Conservation (phyloP, 768 basidiomycete species). For the Leccinum truebloodii region DNA sequence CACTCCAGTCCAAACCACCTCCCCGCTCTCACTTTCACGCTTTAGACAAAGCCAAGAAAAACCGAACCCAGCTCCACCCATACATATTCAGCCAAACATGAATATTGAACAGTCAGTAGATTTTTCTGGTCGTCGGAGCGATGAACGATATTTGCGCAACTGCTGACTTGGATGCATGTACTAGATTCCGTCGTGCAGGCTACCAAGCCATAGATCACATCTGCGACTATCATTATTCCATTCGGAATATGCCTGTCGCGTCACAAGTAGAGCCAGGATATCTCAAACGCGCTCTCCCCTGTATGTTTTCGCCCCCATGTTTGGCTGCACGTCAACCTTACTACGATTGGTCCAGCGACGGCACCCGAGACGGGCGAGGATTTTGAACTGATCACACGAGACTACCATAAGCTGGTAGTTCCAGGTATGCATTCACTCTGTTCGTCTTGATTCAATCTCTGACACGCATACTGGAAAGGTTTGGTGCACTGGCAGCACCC, state of each 20-base stretch:
- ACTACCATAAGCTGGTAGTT: slow-evolving; percentile 76
- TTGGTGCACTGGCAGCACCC: slow-evolving; percentile 39
- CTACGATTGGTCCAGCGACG: slow-evolving; percentile 33
- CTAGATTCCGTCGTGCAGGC: slow-evolving; percentile 75
- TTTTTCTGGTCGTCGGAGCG: background rate
- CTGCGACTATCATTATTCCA: slow-evolving; percentile 78
- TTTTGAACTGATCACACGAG: slow-evolving; percentile 58
- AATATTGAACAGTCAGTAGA: slow-evolving; percentile 13
- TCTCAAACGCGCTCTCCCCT: slow-evolving; percentile 62
- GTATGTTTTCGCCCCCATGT: slow-evolving; percentile 36
- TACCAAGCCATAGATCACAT: slow-evolving; percentile 87
- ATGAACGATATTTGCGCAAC: background rate
- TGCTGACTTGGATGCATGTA: slow-evolving; percentile 27
- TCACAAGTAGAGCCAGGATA: slow-evolving; percentile 83
- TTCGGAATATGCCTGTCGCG: slow-evolving; percentile 64
- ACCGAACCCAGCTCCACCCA: background rate
- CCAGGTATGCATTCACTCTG: slow-evolving; percentile 51
- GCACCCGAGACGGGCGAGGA: slow-evolving; percentile 73
- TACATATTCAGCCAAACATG: background rate
- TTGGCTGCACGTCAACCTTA: background rate
- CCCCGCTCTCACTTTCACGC: background rate
- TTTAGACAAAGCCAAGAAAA: background rate
- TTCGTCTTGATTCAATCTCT: background rate
- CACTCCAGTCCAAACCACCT: background rate
- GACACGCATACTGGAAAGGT: slow-evolving; percentile 34